Evolutionary conservation across 2,329 filamentous ascomycete species (phyloP).

Genomic region (Epichloe baconii): DNA sequence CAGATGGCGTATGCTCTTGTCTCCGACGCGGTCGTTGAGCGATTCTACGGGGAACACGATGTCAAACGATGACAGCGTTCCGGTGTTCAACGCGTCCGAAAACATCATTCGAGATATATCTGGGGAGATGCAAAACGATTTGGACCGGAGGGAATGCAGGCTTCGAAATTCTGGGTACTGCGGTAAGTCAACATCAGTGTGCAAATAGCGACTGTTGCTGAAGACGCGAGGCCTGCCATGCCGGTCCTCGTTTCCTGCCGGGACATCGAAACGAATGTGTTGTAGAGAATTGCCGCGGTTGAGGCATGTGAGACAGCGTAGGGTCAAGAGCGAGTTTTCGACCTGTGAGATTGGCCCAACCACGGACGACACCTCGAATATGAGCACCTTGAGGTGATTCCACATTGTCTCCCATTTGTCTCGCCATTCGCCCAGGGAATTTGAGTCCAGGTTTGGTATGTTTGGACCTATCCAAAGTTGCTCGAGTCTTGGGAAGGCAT

Average conservation of each 20-base stretch:
- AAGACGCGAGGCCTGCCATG: slow-evolving; percentile 2
- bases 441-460: slow-evolving; percentile 12
- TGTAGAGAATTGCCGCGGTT: slow-evolving; percentile 15
- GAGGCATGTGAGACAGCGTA: slow-evolving; percentile 16
- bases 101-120: slow-evolving; percentile 13
- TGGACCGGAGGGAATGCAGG: slow-evolving; percentile 17
- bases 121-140: slow-evolving; percentile 13
- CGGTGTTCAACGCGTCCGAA: slow-evolving; percentile 12
- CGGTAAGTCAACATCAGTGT: neutral
- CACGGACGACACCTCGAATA: slow-evolving; percentile 9
- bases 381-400: slow-evolving; percentile 18
- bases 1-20: slow-evolving; percentile 17
- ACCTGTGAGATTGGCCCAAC: slow-evolving; percentile 11
- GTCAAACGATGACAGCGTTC: slow-evolving; percentile 22
- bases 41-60: slow-evolving; percentile 21
- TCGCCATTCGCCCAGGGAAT: slow-evolving; percentile 3
- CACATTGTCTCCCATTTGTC: slow-evolving; percentile 14
- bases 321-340: slow-evolving; percentile 11
- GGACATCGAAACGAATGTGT: slow-evolving; percentile 19
- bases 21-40: slow-evolving; percentile 12
- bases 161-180: slow-evolving; percentile 12
- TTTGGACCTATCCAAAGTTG: slow-evolving; percentile 18
- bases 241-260: slow-evolving; percentile 12
- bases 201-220: neutral
- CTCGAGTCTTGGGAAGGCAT: slow-evolving; percentile 14